Evolutionary conservation across 1,284 basidiomycete genomes (phyloP).

Genomic region (Irpex rosettiformis): DNA sequence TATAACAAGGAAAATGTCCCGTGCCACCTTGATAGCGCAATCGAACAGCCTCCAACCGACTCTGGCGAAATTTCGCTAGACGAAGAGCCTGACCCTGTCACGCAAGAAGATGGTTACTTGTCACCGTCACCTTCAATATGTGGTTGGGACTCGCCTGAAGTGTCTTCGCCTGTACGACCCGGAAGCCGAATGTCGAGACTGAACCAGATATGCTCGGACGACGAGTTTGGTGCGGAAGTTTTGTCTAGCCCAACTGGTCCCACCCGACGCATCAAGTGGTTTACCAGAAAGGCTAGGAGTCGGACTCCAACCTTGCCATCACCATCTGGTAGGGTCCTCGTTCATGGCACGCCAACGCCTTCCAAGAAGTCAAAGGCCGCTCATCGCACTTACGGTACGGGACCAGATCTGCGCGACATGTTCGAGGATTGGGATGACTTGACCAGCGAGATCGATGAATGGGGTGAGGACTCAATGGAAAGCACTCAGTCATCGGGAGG

Average conservation of each 20-base stretch:
- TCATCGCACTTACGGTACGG: slow-evolving; percentile 18
- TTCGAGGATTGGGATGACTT: slow-evolving; percentile 37
- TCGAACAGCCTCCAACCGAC: slow-evolving; percentile 15
- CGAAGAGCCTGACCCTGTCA: slow-evolving; percentile 39
- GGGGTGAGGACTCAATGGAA: slow-evolving; percentile 31
- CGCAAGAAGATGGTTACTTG: slow-evolving; percentile 76
- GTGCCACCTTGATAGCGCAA: slow-evolving; percentile 16
- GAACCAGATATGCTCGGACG: slow-evolving; percentile 15
- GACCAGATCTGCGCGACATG: slow-evolving; percentile 46
- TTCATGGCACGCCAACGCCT: slow-evolving; percentile 31
- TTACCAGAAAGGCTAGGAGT: slow-evolving; percentile 15
- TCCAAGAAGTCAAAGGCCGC: slow-evolving; percentile 15
- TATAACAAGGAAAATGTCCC: slow-evolving; percentile 44
- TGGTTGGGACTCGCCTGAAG: slow-evolving; percentile 49
- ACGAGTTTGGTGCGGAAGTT: slow-evolving; percentile 53
- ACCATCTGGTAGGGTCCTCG: slow-evolving; percentile 31
- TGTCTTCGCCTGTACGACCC: slow-evolving; percentile 56
- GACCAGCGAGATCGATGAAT: slow-evolving; percentile 47
- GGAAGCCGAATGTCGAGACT: slow-evolving; percentile 13
- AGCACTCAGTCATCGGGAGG: slow-evolving; percentile 28
- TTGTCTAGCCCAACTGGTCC: slow-evolving; percentile 54
- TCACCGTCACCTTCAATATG: slow-evolving; percentile 58
- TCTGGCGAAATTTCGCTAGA: slow-evolving; percentile 23
- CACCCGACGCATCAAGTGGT: slow-evolving; percentile 14
- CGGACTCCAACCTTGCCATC: slow-evolving; percentile 2